These are phyloP conservation scores for Dactylellina cionopaga DNA, from an alignment of 2,329 filamentous ascomycete genomes.

Conservation along the genomic window DNA sequence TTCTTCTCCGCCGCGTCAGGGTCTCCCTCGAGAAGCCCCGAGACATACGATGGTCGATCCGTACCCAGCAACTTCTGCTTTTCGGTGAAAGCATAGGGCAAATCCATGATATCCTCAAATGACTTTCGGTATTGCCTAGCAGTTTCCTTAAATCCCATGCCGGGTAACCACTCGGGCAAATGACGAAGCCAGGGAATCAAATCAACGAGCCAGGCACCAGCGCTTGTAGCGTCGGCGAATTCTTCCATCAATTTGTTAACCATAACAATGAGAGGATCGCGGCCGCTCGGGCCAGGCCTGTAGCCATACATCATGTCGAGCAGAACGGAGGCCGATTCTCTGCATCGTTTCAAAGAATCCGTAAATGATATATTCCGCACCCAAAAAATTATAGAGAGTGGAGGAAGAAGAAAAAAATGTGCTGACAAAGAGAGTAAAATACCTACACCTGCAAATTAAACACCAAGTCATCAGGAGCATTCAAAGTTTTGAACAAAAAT, in stretches of 20 bases:
- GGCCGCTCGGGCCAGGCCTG: slow-evolving; percentile 59
- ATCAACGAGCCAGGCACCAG: slow-evolving; percentile 60
- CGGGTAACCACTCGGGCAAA: slow-evolving; percentile 58
- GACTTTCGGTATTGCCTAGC: slow-evolving; percentile 49
- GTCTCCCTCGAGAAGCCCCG: slow-evolving; percentile 64
- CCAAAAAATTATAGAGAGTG: no score
- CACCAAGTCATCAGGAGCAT: slow-evolving; percentile 2
- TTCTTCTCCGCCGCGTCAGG: slow-evolving; percentile 61
- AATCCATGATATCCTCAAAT: slow-evolving; percentile 51
- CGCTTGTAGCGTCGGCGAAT: slow-evolving; percentile 60
- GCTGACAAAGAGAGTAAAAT: no score
- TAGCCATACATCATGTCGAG: slow-evolving; percentile 62
- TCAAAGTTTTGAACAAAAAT: slow-evolving; percentile 54
- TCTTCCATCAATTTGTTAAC: slow-evolving; percentile 59
- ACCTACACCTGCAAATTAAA: slow-evolving; percentile 57
- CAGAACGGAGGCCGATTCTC: slow-evolving; percentile 62
- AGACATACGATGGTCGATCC: slow-evolving; percentile 58
- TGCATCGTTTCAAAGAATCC: no score
- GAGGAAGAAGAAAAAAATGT: no score
- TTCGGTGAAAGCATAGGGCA: slow-evolving; percentile 60
- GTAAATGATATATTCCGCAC: no score
- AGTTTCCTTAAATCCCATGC: slow-evolving; percentile 54
- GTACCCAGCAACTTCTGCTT: slow-evolving; percentile 59
- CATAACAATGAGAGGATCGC: slow-evolving; percentile 58
- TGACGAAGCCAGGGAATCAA: slow-evolving; percentile 58